These are phyloP conservation scores for Naganishia sp. DNA, from an alignment of 1,284 basidiomycete genomes.

Conservation along the genomic window DNA sequence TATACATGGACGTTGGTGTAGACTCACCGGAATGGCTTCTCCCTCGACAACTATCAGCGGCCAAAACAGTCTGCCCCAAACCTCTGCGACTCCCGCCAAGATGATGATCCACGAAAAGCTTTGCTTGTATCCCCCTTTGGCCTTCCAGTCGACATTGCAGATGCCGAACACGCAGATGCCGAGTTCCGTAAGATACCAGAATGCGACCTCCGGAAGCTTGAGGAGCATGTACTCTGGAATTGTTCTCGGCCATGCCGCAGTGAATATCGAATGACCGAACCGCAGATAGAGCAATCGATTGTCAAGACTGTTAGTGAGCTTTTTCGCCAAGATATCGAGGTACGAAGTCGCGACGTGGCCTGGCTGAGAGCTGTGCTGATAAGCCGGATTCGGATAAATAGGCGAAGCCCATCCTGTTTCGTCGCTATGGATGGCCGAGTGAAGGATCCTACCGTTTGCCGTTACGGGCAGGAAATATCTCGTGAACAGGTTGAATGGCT, in stretches of 20 bases:
- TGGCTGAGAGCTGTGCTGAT: conserved; percentile 15
- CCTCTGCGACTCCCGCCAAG: conserved; percentile 18
- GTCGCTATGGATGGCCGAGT: conserved; percentile 23
- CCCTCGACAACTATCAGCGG: conserved; percentile 12
- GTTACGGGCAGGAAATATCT: conserved; percentile 22
- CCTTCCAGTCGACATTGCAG: conserved; percentile 24
- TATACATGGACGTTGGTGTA: too few species aligned
- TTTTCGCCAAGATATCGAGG: conserved; percentile 23
- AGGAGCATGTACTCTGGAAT: conserved; percentile 18
- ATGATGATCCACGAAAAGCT: conserved; percentile 22
- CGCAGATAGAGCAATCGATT: conserved; percentile 29
- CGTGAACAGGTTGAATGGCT: conserved; percentile 25
- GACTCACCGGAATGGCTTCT: conserved; percentile 22
- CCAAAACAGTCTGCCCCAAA: conserved; percentile 20
- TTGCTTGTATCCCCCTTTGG: conserved; percentile 26
- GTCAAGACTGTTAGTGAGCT: conserved; percentile 22
- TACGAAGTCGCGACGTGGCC: conserved; percentile 18
- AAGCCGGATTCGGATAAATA: conserved; percentile 2
- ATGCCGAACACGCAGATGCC: conserved; percentile 10
- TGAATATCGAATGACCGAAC: conserved; percentile 29
- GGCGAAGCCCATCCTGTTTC: conserved; percentile 20
- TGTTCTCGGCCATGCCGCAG: conserved; percentile 11
- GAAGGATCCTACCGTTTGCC: conserved; percentile 8
- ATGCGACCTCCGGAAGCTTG: conserved; percentile 12
- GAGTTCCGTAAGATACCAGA: conserved; percentile 18